These are phyloP conservation scores for Neofusicoccum sp. DNA, from an alignment of 2,329 filamentous ascomycete genomes.

Conservation along the genomic window DNA sequence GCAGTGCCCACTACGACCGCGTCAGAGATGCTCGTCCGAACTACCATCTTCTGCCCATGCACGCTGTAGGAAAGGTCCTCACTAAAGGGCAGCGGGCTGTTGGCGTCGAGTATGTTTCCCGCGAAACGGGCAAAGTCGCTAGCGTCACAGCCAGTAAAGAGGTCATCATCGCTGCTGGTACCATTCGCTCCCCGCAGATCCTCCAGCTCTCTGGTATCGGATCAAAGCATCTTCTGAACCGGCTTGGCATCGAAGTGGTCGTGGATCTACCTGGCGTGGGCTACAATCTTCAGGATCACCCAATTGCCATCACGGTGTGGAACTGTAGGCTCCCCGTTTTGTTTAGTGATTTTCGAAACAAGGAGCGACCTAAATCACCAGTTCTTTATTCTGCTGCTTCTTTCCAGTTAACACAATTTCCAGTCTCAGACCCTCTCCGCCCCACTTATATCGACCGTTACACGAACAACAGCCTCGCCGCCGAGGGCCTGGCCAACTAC, in stretches of 20 bases:
- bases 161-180: slow-evolving; percentile 34
- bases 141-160: slow-evolving; percentile 29
- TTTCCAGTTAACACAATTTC: too few species aligned
- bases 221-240: slow-evolving; percentile 24
- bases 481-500: slow-evolving; percentile 15
- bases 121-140: not conserved
- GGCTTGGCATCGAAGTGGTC: slow-evolving; percentile 23
- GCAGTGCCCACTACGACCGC: slow-evolving; percentile 34
- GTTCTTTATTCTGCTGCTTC: too few species aligned
- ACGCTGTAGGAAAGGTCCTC: slow-evolving; percentile 28
- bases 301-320: slow-evolving; percentile 55
- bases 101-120: slow-evolving; percentile 19
- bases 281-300: slow-evolving; percentile 42
- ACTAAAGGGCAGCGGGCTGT: too few species aligned
- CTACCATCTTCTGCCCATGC: slow-evolving; percentile 31
- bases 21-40: slow-evolving; percentile 34
- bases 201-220: slow-evolving; percentile 27
- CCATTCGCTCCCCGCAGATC: slow-evolving; percentile 27
- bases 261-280: slow-evolving; percentile 33
- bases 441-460: slow-evolving; percentile 37
- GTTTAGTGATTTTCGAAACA: not conserved
- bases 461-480: slow-evolving; percentile 46
- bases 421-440: slow-evolving; percentile 19
- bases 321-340: not conserved
- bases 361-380: not conserved